phyloP scores from a whole-genome alignment of 148 eudicot genomes.

The Talinum fruticosum region DNA sequence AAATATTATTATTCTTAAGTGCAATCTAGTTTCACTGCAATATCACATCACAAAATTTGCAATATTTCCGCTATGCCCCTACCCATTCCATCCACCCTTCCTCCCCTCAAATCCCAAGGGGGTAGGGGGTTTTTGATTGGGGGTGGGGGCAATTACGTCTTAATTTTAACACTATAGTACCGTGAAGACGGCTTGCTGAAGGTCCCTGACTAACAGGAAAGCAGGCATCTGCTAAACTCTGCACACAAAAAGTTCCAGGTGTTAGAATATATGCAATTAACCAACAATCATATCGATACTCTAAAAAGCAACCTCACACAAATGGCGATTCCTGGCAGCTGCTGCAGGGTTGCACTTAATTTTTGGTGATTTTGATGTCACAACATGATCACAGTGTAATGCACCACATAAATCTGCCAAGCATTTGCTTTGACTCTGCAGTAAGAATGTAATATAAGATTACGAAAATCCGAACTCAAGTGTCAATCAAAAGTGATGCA shows the following conservation, averaged over 20 bases:
- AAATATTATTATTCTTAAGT: background rate
- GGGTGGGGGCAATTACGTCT: too few species aligned
- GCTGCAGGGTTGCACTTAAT: constrained; percentile 91
- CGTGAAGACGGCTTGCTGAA: constrained; percentile 87
- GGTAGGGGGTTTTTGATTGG: too few species aligned
- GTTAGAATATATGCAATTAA: constrained; percentile 17
- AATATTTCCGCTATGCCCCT: background rate
- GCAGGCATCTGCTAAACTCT: constrained; percentile 80
- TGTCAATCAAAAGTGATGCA: background rate
- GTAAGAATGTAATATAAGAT: background rate
- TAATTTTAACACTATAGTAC: constrained; percentile 35
- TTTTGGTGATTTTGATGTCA: constrained; percentile 45
- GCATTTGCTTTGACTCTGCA: constrained; percentile 80
- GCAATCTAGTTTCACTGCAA: background rate
- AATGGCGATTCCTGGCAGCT: constrained; percentile 67
- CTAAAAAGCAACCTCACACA: constrained; percentile 74
- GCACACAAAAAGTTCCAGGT: constrained; percentile 31
- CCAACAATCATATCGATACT: background rate
- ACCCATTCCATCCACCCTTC: background rate
- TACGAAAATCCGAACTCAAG: background rate
- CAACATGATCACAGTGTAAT: constrained; percentile 75
- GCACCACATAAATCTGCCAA: constrained; percentile 92
- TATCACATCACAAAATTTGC: background rate
- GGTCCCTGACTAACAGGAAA: constrained; percentile 70
- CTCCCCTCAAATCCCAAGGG: background rate